Evolutionary conservation across 2,329 filamentous ascomycete species (phyloP).

Genomic region (Alternaria tenuissima): DNA sequence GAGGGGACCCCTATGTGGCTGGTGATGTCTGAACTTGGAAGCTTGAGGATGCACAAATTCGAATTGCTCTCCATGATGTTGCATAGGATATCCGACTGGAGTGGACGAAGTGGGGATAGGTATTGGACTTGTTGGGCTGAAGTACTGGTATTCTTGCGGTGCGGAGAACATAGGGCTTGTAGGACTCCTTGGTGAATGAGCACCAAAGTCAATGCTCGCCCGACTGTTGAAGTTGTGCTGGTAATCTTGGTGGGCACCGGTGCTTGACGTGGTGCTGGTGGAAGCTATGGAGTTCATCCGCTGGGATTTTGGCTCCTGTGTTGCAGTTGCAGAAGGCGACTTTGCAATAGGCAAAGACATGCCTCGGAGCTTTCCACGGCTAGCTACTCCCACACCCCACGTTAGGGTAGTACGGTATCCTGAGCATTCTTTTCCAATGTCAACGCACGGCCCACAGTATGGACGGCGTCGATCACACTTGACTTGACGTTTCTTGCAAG

Average conservation of each 20-base stretch:
- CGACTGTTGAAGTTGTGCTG: conserved; percentile 39
- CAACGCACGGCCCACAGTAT: conserved; percentile 94
- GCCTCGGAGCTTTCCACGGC: conserved; percentile 90
- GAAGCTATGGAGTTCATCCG: conserved; percentile 33
- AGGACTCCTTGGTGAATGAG: conserved; percentile 46
- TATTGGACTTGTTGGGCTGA: conserved; percentile 51
- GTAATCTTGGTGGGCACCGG: conserved; percentile 31
- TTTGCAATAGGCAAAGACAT: conserved; percentile 74
- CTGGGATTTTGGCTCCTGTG: conserved; percentile 42
- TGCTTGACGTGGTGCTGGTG: conserved; percentile 27
- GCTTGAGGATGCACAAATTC: conserved; percentile 46
- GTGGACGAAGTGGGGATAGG: conserved; percentile 50
- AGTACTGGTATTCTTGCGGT: conserved; percentile 49
- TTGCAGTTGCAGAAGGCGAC: conserved; percentile 39
- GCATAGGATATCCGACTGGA: conserved; percentile 50
- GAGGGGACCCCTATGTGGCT: conserved; percentile 51
- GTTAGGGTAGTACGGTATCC: conserved; percentile 97
- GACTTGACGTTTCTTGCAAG: conserved; percentile 82
- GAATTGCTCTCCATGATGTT: conserved; percentile 51
- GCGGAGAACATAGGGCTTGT: conserved; percentile 49
- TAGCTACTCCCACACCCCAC: conserved; percentile 95
- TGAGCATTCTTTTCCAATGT: conserved; percentile 89
- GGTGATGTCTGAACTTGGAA: conserved; percentile 50
- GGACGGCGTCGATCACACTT: conserved; percentile 92
- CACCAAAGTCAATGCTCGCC: conserved; percentile 46